These are phyloP conservation scores for Paragyromitra xinjiangensis DNA, from an alignment of 495 filamentous ascomycete genomes.

Conservation along the genomic window DNA sequence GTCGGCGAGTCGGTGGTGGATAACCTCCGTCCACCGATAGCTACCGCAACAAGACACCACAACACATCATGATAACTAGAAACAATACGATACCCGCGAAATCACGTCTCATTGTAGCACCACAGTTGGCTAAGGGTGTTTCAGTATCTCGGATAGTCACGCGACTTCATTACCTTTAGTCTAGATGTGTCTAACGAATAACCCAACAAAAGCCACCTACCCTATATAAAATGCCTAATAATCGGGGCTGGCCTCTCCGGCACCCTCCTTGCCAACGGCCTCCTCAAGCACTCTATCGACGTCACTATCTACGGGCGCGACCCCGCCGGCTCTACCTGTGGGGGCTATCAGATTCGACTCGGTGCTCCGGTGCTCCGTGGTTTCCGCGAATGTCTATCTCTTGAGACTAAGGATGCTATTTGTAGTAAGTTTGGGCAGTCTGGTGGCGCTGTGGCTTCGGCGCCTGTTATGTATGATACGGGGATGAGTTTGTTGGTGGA, in stretches of 20 bases:
- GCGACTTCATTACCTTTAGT: not conserved
- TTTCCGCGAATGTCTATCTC: conserved; percentile 22
- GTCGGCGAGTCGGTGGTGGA: not conserved
- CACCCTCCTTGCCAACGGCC: conserved; percentile 29
- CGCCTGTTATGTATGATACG: conserved; percentile 29
- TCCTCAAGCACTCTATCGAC: conserved; percentile 17
- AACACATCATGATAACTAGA: not conserved
- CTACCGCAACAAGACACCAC: not conserved
- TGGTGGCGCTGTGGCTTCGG: not conserved
- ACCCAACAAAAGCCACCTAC: not conserved
- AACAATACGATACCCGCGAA: not conserved
- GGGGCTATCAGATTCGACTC: conserved; percentile 34
- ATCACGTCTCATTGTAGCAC: not conserved
- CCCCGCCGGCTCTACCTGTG: not conserved
- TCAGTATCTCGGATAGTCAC: not conserved
- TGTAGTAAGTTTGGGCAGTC: conserved; percentile 27
- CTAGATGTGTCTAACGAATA: too few relatives aligned
- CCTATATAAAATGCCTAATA: conserved; percentile 18
- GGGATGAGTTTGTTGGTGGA: not conserved
- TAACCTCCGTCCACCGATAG: not conserved
- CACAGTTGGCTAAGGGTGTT: not conserved
- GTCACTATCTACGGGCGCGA: not conserved
- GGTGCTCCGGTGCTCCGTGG: conserved; percentile 18
- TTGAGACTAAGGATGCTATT: not conserved
- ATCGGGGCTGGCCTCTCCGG: conserved; percentile 37